Conservation (phyloP, 2,329 filamentous ascomycete genomes). For the Fusarium secorum region DNA sequence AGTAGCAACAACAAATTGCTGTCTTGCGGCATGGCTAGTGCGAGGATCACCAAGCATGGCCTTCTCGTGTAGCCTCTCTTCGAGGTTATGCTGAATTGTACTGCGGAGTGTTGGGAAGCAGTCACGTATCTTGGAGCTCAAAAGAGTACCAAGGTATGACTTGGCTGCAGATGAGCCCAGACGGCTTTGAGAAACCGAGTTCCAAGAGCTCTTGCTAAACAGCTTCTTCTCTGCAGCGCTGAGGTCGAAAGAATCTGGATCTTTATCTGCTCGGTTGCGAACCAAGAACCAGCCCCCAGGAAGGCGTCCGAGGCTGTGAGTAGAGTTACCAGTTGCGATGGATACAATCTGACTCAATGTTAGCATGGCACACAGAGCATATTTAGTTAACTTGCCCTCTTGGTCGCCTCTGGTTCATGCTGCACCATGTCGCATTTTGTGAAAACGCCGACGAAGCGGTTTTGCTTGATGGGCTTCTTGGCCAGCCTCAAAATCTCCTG, state of each 20-base stretch:
- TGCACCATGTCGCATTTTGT: slow-evolving; percentile 49
- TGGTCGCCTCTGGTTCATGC: slow-evolving; percentile 12
- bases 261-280: slow-evolving; percentile 43
- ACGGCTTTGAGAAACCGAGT: slow-evolving; percentile 29
- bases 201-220: slow-evolving; percentile 44
- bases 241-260: slow-evolving; percentile 39
- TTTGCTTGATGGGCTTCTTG: slow-evolving; percentile 38
- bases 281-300: slow-evolving; percentile 49
- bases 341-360: slow-evolving; percentile 18
- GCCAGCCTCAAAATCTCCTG: slow-evolving; percentile 45
- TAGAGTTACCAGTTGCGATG: slow-evolving; percentile 9
- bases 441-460: slow-evolving; percentile 48
- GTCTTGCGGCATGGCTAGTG: slow-evolving; percentile 29
- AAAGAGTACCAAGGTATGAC: slow-evolving; percentile 41
- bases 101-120: slow-evolving; percentile 45
- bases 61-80: slow-evolving; percentile 10
- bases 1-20: slow-evolving; percentile 39
- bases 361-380: background rate
- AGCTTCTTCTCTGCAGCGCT: slow-evolving; percentile 40
- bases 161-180: slow-evolving; percentile 45
- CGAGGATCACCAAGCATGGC: slow-evolving; percentile 41
- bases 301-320: background rate
- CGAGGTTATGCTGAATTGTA: slow-evolving; percentile 35
- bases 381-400: background rate
- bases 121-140: slow-evolving; percentile 47